phyloP scores from a whole-genome alignment of 495 filamentous ascomycete species.

The Penicillium diatomitis region DNA sequence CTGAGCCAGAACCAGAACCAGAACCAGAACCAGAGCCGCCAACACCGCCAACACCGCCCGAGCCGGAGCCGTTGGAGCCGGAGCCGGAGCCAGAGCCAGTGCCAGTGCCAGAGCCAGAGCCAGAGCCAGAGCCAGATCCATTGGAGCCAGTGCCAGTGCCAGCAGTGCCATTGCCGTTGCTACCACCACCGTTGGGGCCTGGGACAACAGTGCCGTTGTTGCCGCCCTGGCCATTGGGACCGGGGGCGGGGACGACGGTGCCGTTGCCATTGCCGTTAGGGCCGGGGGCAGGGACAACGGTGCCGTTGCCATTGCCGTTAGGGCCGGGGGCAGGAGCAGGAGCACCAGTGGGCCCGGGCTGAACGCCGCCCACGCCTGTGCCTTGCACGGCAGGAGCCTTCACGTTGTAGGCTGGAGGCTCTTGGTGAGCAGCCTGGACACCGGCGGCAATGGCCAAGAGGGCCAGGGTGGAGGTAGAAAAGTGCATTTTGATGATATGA shows the following conservation, averaged over 20 bases:
- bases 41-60: slow-evolving; percentile 1
- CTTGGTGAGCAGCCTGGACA: slow-evolving; percentile 10
- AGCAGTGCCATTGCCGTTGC: slow-evolving; percentile 1
- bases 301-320: background rate
- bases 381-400: slow-evolving; percentile 1
- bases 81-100: background rate
- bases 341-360: background rate
- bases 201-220: slow-evolving; percentile 2
- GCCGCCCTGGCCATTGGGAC: slow-evolving; percentile 2
- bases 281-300: slow-evolving; percentile 5
- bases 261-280: slow-evolving; percentile 1
- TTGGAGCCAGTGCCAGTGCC: background rate
- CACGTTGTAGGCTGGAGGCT: slow-evolving; percentile 9
- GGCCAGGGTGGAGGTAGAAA: slow-evolving; percentile 13
- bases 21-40: background rate
- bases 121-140: background rate
- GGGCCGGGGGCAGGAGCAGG: slow-evolving; percentile 8
- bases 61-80: slow-evolving; percentile 1
- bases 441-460: slow-evolving; percentile 21
- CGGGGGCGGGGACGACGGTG: slow-evolving; percentile 5
- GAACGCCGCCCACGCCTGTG: background rate
- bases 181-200: background rate
- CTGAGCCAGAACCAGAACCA: background rate
- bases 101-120: background rate
- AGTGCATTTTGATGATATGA: slow-evolving; percentile 15